A percentile compares a stretch with the other conserved stretches of the same genome.
These are phyloP conservation scores for Zygosaccharomyces sapae DNA, from an alignment of 1,139 yeast species.

Conservation along the genomic window DNA sequence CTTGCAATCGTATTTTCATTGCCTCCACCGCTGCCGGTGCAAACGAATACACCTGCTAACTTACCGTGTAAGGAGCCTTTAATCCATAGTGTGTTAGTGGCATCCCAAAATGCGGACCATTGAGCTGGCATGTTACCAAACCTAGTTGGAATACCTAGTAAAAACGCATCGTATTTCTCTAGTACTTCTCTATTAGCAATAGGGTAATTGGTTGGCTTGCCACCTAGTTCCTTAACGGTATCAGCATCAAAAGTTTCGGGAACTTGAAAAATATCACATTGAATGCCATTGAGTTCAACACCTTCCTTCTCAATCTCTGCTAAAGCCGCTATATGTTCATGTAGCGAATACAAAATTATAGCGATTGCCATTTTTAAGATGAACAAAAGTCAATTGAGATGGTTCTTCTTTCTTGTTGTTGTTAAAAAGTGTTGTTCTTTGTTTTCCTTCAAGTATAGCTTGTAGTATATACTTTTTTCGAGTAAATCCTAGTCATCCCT, in stretches of 20 bases:
- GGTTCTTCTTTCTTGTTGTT: too few relatives aligned
- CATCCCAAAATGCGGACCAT: conserved; percentile 76
- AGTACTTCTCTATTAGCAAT: conserved; percentile 60
- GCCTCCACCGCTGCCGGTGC: conserved; percentile 82
- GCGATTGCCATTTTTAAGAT: conserved; percentile 25
- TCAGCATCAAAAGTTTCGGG: conserved; percentile 72
- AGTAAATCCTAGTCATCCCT: neutral
- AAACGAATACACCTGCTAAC: conserved; percentile 68
- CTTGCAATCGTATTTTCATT: conserved; percentile 68
- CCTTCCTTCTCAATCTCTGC: conserved; percentile 72
- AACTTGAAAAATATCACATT: conserved; percentile 68
- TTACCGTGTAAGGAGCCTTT: conserved; percentile 69
- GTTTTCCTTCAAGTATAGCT: too few relatives aligned
- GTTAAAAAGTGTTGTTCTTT: too few relatives aligned
- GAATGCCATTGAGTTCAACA: conserved; percentile 67
- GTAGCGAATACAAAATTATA: conserved; percentile 74
- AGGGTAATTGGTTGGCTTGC: conserved; percentile 69
- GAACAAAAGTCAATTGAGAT: too few relatives aligned
- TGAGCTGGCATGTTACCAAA: conserved; percentile 80
- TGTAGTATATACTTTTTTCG: too few relatives aligned
- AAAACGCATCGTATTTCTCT: conserved; percentile 63
- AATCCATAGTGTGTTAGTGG: conserved; percentile 82
- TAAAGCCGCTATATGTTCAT: conserved; percentile 68
- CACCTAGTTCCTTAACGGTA: conserved; percentile 56
- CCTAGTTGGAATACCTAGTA: conserved; percentile 82